These are phyloP conservation scores for Inosperma sp. DNA, from an alignment of 768 basidiomycete species.

Conservation along the genomic window DNA sequence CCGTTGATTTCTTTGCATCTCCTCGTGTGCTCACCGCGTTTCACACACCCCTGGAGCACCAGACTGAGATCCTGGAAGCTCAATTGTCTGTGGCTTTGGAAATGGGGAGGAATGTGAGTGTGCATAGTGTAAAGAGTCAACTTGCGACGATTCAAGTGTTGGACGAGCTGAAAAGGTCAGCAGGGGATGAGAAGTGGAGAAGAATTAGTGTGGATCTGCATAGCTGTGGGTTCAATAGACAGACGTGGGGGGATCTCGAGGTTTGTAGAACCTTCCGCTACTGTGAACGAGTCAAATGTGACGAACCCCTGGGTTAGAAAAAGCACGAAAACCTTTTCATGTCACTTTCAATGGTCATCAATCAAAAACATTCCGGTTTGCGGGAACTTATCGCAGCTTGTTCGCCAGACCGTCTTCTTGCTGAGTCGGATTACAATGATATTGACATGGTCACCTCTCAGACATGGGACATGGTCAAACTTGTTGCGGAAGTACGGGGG, in stretches of 20 bases:
- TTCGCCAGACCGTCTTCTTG: constrained; percentile 63
- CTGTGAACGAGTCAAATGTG: neutral
- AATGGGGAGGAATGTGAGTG: constrained; percentile 67
- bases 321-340: constrained; percentile 74
- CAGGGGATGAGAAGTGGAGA: constrained; percentile 50
- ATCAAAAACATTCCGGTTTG: constrained; percentile 63
- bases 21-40: constrained; percentile 69
- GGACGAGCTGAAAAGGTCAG: constrained; percentile 49
- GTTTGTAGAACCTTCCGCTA: constrained; percentile 36
- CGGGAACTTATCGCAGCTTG: constrained; percentile 60
- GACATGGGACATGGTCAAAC: constrained; percentile 75
- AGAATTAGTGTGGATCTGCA: constrained; percentile 84
- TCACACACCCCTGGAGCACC: constrained; percentile 74
- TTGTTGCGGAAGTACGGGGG: constrained; percentile 68
- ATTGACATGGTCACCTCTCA: constrained; percentile 51
- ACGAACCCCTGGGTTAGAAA: constrained; percentile 41
- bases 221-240: constrained; percentile 78
- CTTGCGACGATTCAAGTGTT: constrained; percentile 66
- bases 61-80: constrained; percentile 71
- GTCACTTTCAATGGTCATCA: constrained; percentile 85
- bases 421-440: constrained; percentile 82
- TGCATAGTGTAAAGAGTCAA: constrained; percentile 84
- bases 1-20: constrained; percentile 47
- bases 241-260: constrained; percentile 73
- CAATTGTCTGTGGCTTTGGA: constrained; percentile 86